A percentile compares a stretch with the other conserved stretches of the same genome.
These are phyloP conservation scores for Fragaria nilgerrensis DNA, from an alignment of 306 rosid genomes.

Conservation along the genomic window DNA sequence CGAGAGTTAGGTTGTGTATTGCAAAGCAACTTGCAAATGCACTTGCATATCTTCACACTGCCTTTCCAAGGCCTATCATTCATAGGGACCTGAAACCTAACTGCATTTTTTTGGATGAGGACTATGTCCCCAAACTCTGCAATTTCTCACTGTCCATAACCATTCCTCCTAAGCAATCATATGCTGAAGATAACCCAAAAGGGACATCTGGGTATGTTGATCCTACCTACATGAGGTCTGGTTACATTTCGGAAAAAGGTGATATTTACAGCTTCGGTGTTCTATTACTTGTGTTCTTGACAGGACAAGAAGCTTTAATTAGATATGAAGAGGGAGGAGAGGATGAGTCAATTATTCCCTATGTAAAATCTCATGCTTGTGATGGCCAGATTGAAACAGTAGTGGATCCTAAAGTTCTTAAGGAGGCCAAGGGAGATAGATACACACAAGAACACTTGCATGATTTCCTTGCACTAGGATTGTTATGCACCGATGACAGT, in stretches of 20 bases:
- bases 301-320: not conserved
- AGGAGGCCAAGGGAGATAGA: not conserved
- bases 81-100: not conserved
- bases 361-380: not conserved
- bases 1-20: not conserved
- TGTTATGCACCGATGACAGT: not conserved
- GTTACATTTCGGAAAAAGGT: not conserved
- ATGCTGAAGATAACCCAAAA: constrained; percentile 2
- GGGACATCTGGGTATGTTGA: constrained; percentile 3
- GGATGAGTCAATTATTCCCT: not conserved
- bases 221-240: constrained; percentile 2
- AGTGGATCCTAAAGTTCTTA: not conserved
- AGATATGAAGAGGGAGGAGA: not conserved
- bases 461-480: constrained; percentile 1
- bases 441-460: not conserved
- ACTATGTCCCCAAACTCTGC: not conserved
- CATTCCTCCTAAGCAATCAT: not conserved
- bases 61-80: not conserved
- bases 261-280: not conserved
- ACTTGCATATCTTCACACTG: constrained; percentile 1
- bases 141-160: not conserved
- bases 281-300: not conserved
- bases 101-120: not conserved
- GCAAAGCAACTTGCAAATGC: constrained; percentile 1
- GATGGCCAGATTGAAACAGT: not conserved